Conservation (phyloP, 2,329 filamentous ascomycete genomes). For the Fusarium neocosmosporiellum region DNA sequence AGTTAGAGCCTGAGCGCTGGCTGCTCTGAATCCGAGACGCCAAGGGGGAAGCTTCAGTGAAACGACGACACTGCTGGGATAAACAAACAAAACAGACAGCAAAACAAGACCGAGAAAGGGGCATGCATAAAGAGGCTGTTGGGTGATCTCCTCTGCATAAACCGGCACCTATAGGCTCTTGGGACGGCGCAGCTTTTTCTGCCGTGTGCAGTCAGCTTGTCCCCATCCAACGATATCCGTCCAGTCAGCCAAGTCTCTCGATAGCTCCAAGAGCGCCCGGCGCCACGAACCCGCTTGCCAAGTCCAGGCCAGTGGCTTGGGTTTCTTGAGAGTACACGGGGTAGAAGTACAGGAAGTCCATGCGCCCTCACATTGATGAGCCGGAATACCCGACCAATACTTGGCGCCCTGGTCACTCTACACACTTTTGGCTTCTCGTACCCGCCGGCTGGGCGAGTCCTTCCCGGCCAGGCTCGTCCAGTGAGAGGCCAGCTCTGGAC, state of each 20-base stretch:
- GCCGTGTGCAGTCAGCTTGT: conserved; percentile 4
- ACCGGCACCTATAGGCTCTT: neutral
- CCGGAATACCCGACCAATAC: conserved; percentile 13
- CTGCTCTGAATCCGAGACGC: neutral
- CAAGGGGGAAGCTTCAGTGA: neutral
- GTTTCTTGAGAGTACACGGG: conserved; percentile 6
- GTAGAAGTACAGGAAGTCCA: neutral
- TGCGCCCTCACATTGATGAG: neutral
- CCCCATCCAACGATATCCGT: neutral
- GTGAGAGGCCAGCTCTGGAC: conserved; percentile 14
- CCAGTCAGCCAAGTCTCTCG: neutral
- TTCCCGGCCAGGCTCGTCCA: conserved; percentile 2
- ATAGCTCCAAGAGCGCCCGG: neutral
- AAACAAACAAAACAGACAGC: conserved; percentile 3
- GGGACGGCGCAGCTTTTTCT: neutral
- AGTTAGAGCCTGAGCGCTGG: neutral
- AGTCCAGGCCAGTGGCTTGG: conserved; percentile 22
- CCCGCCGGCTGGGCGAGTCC: conserved; percentile 15
- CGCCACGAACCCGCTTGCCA: conserved; percentile 18
- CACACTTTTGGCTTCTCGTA: conserved; percentile 19
- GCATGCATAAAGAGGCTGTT: conserved; percentile 5
- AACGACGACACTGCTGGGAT: neutral
- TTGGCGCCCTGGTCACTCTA: conserved; percentile 1
- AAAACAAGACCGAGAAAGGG: conserved; percentile 1
- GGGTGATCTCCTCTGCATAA: conserved; percentile 15